Evolutionary conservation across 2,329 filamentous ascomycete genomes (phyloP).

Genomic region (Fusarium ramigenum): DNA sequence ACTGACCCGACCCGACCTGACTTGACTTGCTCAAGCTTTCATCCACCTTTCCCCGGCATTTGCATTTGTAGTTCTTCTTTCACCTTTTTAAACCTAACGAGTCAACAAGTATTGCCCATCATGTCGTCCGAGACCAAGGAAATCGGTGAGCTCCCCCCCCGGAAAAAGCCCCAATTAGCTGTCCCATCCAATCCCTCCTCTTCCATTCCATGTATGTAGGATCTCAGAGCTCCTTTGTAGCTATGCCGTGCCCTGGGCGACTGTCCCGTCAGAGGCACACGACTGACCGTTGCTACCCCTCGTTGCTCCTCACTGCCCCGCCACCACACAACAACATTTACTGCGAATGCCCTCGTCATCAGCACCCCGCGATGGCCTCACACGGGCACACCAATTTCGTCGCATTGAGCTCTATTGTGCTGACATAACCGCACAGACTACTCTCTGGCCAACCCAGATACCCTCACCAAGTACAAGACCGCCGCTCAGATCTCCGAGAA

Average conservation of each 20-base stretch:
- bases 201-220: neutral
- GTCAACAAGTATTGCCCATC: conserved; percentile 46
- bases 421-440: conserved; percentile 70
- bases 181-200: neutral
- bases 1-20: conserved; percentile 37
- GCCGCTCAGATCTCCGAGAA: conserved; percentile 95
- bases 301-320: conserved; percentile 37
- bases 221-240: conserved; percentile 3
- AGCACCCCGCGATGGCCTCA: conserved; percentile 30
- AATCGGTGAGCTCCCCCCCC: conserved; percentile 49
- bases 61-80: conserved; percentile 35
- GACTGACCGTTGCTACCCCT: conserved; percentile 38
- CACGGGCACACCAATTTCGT: neutral
- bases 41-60: conserved; percentile 33
- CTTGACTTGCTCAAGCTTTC: conserved; percentile 38
- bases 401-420: neutral
- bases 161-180: neutral
- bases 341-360: conserved; percentile 38
- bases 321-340: conserved; percentile 40
- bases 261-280: neutral
- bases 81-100: conserved; percentile 29
- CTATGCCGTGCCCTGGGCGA: conserved; percentile 8
- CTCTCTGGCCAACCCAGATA: conserved; percentile 89
- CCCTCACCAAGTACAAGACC: conserved; percentile 98
- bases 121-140: conserved; percentile 59